Base-by-base conservation (phyloP, 306 rosid genomes). In the Gastrolobium bilobum region DNA sequence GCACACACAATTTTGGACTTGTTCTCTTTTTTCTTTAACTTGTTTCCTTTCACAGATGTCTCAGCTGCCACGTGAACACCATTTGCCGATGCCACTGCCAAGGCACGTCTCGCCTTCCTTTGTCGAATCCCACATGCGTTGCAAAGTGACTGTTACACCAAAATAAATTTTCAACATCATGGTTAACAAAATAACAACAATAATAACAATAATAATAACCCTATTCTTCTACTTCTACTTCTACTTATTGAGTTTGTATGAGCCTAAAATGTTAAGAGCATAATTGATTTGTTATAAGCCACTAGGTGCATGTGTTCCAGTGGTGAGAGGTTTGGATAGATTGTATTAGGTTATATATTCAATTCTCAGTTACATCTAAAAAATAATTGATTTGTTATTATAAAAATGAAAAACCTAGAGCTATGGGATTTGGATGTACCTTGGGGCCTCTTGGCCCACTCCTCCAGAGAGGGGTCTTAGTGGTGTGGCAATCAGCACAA, bases 401-500 rank as follows among this genome's bases (percentile, higher is more conserved):
- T 20, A 20, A 57, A 57, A 57, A 29, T 30, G 62, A 10, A 57
- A 57, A 57, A 30, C 6, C 63, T 57, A 29, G 63, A 30, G 63
- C 56, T 50, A 5, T 51, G 53, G 60, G 40, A 69, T 20, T 68
- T 5, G 62, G 35, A 9, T 5, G 9, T 81, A 72, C 99, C 99
- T 94, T 94, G 10, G 99, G 99, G 52, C 99, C 99, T 85, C 89
- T 89, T 7, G 99, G 99, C 64, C 99, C 99, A 82, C 97, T 91
- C 73, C 99, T 95, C 99, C 99, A 95, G 0, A 95, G 97, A 73
- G 99, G 99, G 66, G 99, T 95, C 82, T 91, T 95, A 2, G 97
- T 92, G 65, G 99, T 92, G 89, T 91, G 88, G 57, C 99, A 95
- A 63, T 95, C 99, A 42, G 97, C 57, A 77, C 99, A 95, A 84